These are phyloP conservation scores for Pichia kudriavzevii DNA, from an alignment of 1,139 yeast genomes.

Conservation along the genomic window DNA sequence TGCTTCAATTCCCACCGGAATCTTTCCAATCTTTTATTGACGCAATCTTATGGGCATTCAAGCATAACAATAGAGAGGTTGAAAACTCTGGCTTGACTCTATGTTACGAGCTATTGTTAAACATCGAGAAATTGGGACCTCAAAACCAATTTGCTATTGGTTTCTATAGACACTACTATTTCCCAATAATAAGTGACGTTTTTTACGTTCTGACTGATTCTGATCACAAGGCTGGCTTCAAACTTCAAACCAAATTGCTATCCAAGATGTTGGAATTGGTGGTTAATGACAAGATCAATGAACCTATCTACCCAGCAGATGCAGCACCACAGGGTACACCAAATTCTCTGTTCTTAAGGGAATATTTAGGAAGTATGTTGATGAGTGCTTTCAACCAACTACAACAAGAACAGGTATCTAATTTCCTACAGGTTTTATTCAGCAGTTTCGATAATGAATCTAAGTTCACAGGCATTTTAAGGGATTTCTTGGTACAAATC, in stretches of 20 bases:
- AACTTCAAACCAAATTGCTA: conserved; percentile 76
- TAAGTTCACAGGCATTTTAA: conserved; percentile 75
- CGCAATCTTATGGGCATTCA: conserved; percentile 96
- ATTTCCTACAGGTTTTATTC: conserved; percentile 72
- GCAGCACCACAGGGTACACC: conserved; percentile 81
- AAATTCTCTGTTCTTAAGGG: conserved; percentile 70
- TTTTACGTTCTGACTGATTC: conserved; percentile 93
- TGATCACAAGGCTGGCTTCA: conserved; percentile 95
- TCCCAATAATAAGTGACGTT: conserved; percentile 84
- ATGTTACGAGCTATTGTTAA: conserved; percentile 72
- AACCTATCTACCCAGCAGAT: conserved; percentile 64
- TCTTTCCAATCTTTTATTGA: conserved; percentile 88
- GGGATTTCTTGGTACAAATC: conserved; percentile 95
- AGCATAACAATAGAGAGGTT: conserved; percentile 92
- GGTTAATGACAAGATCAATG: conserved; percentile 63
- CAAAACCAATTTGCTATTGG: conserved; percentile 74
- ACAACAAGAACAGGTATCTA: conserved; percentile 72
- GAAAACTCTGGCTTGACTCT: conserved; percentile 83
- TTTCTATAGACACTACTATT: conserved; percentile 82
- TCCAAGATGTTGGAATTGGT: conserved; percentile 81
- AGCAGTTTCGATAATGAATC: conserved; percentile 63
- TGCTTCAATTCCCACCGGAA: conserved; percentile 81
- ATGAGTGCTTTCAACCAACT: conserved; percentile 86
- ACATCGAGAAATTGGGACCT: conserved; percentile 66
- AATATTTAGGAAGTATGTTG: conserved; percentile 75